Evolutionary conservation across 169 alveolate genomes (phyloP).

Genomic region (Plasmodium yoelii): DNA sequence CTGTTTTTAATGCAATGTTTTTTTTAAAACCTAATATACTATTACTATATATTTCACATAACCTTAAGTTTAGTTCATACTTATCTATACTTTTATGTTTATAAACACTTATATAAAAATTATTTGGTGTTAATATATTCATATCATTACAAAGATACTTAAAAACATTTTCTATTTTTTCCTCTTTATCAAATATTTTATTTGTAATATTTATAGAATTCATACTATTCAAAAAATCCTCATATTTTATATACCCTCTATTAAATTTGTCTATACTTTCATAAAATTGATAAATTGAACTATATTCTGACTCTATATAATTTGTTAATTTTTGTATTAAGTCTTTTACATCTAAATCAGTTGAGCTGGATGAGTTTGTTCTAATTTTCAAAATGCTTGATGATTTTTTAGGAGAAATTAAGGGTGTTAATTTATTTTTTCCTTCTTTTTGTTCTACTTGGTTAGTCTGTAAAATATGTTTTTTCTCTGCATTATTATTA

Average conservation of each 20-base stretch:
- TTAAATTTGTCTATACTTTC: conserved; percentile 75
- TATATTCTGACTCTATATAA: conserved; percentile 46
- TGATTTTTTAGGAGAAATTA: conserved; percentile 19
- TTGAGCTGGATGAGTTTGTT: conserved; percentile 13
- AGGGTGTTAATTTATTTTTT: background rate
- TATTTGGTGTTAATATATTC: conserved; percentile 37
- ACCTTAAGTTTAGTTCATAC: conserved; percentile 51
- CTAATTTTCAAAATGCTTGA: conserved; percentile 67
- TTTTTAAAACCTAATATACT: conserved; percentile 47
- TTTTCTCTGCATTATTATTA: background rate
- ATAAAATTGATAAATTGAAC: conserved; percentile 69
- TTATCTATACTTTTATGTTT: conserved; percentile 33
- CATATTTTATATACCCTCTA: conserved; percentile 66
- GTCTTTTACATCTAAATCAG: conserved; percentile 28
- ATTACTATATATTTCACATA: conserved; percentile 56
- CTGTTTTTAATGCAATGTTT: conserved; percentile 11
- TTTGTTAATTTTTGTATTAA: conserved; percentile 24
- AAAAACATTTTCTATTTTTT: conserved; percentile 48
- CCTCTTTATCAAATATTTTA: conserved; percentile 41
- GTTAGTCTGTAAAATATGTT: background rate
- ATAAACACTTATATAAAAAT: conserved; percentile 63
- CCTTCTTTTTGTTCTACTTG: background rate
- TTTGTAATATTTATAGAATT: conserved; percentile 18
- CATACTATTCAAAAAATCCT: conserved; percentile 47
- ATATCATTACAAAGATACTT: conserved; percentile 52